Conservation (phyloP, 228 moss, liverwort and hornwort genomes). For the Sphagnum fallax region DNA sequence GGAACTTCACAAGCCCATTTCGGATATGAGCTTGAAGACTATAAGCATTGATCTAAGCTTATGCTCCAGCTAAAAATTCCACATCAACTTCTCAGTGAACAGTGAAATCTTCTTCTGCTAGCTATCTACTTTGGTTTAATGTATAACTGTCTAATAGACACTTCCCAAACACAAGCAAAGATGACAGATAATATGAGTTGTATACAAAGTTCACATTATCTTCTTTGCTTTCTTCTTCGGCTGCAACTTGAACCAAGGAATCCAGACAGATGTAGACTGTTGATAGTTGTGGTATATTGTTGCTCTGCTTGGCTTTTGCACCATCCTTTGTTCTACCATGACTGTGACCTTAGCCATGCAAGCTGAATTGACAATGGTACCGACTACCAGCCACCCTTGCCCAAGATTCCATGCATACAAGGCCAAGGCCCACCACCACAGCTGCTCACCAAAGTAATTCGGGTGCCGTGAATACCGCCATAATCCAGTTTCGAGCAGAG, state of each 20-base stretch:
- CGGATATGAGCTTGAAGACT: too few species aligned
- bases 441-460: constrained; percentile 94
- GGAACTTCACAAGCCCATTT: too few species aligned
- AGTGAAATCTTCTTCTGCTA: too few species aligned
- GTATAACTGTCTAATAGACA: too few species aligned
- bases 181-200: too few species aligned
- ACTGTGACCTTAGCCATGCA: constrained; percentile 71
- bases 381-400: constrained; percentile 68
- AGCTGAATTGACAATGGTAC: constrained; percentile 62
- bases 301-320: constrained; percentile 58
- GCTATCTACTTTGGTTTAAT: too few species aligned
- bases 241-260: constrained; percentile 60
- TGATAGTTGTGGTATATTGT: constrained; percentile 56
- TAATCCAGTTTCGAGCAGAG: constrained; percentile 55
- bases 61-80: too few species aligned
- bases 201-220: not conserved
- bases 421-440: constrained; percentile 92
- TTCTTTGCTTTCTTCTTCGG: constrained; percentile 15
- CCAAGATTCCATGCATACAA: constrained; percentile 67
- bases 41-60: too few species aligned
- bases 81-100: too few species aligned
- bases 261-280: constrained; percentile 57
- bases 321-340: constrained; percentile 73
- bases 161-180: too few species aligned
- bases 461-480: constrained; percentile 93